These are phyloP conservation scores for Hericium rajendrae DNA, from an alignment of 768 basidiomycete species.

Conservation along the genomic window DNA sequence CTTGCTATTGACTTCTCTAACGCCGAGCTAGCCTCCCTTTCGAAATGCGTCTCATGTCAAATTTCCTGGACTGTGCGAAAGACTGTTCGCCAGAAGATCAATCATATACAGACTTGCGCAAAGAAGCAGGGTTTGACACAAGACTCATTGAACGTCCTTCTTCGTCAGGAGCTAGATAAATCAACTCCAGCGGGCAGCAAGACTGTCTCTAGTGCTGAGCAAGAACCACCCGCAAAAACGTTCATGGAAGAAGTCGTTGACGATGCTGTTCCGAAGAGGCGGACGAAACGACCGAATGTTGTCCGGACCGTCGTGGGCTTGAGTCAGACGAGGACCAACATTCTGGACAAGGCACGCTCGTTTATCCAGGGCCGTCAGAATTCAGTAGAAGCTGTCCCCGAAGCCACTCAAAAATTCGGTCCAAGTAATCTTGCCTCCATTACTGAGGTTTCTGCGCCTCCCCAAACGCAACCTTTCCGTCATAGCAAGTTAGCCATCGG, in stretches of 20 bases:
- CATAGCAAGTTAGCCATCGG: too few species aligned
- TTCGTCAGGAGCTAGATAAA: conserved; percentile 36
- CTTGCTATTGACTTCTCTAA: conserved; percentile 15
- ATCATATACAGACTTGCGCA: conserved; percentile 61
- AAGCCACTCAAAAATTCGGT: conserved; percentile 17
- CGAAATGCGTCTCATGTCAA: conserved; percentile 57
- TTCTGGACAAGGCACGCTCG: conserved; percentile 14
- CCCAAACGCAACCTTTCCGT: too few species aligned
- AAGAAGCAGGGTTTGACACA: conserved; percentile 45
- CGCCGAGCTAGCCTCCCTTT: conserved; percentile 35
- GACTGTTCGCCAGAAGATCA: conserved; percentile 47
- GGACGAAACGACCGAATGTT: conserved; percentile 1
- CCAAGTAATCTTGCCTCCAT: conserved; percentile 11
- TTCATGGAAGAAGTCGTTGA: conserved; percentile 12
- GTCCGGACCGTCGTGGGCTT: conserved; percentile 5
- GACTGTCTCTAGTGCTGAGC: neutral
- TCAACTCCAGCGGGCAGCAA: neutral
- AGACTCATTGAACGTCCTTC: conserved; percentile 44
- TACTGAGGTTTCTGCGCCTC: too few species aligned
- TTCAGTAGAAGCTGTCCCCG: neutral
- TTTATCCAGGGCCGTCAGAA: conserved; percentile 4
- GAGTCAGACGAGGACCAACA: conserved; percentile 9
- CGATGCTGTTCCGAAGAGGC: conserved; percentile 7
- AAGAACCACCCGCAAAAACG: neutral
- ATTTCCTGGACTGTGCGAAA: conserved; percentile 64